Evolutionary conservation across 2,329 filamentous ascomycete species (phyloP).

Genomic region (Fusarium sp.): DNA sequence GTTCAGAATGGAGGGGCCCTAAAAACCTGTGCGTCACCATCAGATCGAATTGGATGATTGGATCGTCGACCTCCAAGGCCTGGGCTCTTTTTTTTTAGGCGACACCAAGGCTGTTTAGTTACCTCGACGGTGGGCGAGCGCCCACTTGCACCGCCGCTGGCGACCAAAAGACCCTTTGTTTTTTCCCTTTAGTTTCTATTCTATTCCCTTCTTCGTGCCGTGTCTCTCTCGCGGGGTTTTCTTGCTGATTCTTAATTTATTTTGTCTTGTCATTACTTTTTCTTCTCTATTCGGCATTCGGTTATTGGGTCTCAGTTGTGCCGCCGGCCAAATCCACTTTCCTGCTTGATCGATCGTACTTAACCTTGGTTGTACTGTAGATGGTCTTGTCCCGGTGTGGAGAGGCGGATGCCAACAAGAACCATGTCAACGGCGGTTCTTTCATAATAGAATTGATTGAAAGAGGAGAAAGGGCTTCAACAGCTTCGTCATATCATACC

Average conservation of each 20-base stretch:
- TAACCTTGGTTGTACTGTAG: slow-evolving; percentile 36
- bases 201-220: slow-evolving; percentile 4
- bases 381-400: slow-evolving; percentile 37
- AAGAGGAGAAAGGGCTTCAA: slow-evolving; percentile 13
- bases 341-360: slow-evolving; percentile 17
- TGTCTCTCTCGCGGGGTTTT: slow-evolving; percentile 9
- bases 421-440: slow-evolving; percentile 35
- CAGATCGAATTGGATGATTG: slow-evolving; percentile 48
- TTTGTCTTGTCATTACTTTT: slow-evolving; percentile 1
- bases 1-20: slow-evolving; percentile 40
- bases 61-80: slow-evolving; percentile 37
- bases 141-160: slow-evolving; percentile 39
- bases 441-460: slow-evolving; percentile 19
- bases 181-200: slow-evolving; percentile 11
- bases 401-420: slow-evolving; percentile 34
- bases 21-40: slow-evolving; percentile 47
- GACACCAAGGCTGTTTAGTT: slow-evolving; percentile 20
- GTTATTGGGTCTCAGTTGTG: slow-evolving; percentile 10
- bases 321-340: slow-evolving; percentile 25
- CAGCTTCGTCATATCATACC: slow-evolving; percentile 25
- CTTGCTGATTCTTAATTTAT: background rate
- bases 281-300: slow-evolving; percentile 15
- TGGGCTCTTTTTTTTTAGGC: slow-evolving; percentile 5
- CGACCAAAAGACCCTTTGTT: slow-evolving; percentile 38
- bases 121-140: slow-evolving; percentile 21